These are phyloP conservation scores for Raphanus hybrid DNA, from an alignment of 441 rosid species.

Conservation along the genomic window DNA sequence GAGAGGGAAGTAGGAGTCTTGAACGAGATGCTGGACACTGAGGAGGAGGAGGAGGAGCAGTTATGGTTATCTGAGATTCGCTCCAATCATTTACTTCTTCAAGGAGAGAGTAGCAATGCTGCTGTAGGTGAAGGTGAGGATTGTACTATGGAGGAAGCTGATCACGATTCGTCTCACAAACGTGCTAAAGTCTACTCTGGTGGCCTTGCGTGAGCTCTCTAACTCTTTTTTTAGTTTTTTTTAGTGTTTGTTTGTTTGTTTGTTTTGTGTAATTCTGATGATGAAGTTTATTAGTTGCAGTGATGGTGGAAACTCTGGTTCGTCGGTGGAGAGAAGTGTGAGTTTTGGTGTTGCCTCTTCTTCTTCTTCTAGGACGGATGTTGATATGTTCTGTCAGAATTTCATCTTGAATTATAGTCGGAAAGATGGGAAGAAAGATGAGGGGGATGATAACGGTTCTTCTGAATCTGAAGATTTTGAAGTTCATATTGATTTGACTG, in stretches of 20 bases:
- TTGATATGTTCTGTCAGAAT: slow-evolving; percentile 60
- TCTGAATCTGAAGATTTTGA: slow-evolving; percentile 51
- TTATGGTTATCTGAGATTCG: slow-evolving; percentile 40
- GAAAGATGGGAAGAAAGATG: slow-evolving; percentile 40
- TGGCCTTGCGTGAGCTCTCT: slow-evolving; percentile 57
- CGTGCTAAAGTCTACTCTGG: slow-evolving; percentile 71
- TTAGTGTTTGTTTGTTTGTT: not conserved
- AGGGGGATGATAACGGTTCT: not conserved
- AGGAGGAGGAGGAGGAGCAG: not conserved
- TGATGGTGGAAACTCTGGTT: slow-evolving; percentile 47
- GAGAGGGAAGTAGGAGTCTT: slow-evolving; percentile 28
- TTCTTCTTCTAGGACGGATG: slow-evolving; percentile 47
- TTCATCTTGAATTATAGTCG: slow-evolving; percentile 63
- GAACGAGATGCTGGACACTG: slow-evolving; percentile 23
- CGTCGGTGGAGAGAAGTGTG: slow-evolving; percentile 47
- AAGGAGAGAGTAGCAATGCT: slow-evolving; percentile 64
- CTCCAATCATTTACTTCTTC: slow-evolving; percentile 30
- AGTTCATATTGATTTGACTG: slow-evolving; percentile 92
- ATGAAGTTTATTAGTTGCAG: slow-evolving; percentile 46
- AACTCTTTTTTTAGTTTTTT: not conserved
- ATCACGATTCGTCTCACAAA: slow-evolving; percentile 71
- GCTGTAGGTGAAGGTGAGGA: slow-evolving; percentile 29
- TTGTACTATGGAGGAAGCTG: slow-evolving; percentile 46
- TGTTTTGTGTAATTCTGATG: slow-evolving; percentile 14
- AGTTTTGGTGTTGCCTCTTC: slow-evolving; percentile 42